Base-by-base conservation (phyloP, 2,329 filamentous ascomycete species). In the Trichoderma arundinaceum region DNA sequence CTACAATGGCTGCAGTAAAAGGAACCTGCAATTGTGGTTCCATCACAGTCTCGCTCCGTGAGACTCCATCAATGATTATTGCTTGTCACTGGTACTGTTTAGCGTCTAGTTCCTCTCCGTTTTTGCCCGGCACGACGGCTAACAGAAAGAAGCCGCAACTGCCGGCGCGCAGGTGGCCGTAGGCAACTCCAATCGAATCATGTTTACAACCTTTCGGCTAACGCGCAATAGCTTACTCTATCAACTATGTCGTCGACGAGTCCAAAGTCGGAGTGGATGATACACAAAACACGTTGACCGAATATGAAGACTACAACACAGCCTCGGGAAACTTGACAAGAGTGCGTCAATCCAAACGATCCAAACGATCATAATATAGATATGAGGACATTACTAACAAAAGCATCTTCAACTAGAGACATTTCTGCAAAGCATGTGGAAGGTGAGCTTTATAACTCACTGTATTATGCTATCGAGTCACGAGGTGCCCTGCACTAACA, bases 241-340 rank as follows among this genome's bases (percentile, higher is more conserved):
- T 52, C 28, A 52, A 52, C 48, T 52, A 49, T 52, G 28, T 52
- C 48, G 15, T 52, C 15, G 48, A 52, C 9, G 48, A 52, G 15
- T 28, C 19, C 22, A 22, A 49, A 13, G 46, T 49, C 8, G 32
- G 32, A 15, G 22, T 49, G 1, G 22, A 49, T 15, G 46, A 32
- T 49, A 19, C 13, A 1, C 6, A 15, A 13, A 9, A 15, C 1
- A 32, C 46, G 1, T 4, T 49, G 22, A 32, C n/a, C 7, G 46
- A 49, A 13, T 49, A 49, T 9, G 6, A 49, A n/a, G 46, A 49
- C 22, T 32, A 49, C 1, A 49, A 49, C 7, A 49, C 46, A 32
- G 46, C 46, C 7, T 49, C 46, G 22, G 22, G 46, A 12, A 49
- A 49, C 10, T 49, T 49, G 13, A 19, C 22, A 1, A 49, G 22